Evolutionary conservation across 352 stramenopile species (phyloP), one percentile per base, ranked within the genome.

Genomic region (Globisporangium yorkense): DNA sequence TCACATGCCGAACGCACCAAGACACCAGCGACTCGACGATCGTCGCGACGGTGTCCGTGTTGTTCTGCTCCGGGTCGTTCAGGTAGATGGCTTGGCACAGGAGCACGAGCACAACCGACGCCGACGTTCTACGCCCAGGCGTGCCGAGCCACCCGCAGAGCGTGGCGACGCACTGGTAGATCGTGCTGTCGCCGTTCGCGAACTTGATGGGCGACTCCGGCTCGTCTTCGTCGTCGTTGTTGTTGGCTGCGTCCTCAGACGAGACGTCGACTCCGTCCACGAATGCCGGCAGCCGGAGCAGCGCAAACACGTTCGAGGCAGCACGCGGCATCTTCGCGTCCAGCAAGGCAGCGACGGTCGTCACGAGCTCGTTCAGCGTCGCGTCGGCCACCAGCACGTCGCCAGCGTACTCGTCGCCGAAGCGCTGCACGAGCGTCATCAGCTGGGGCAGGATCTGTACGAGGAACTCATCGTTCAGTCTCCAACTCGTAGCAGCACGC

Each of bases 231-330:
- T 62, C 41, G 1, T 57, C 61, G 21, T 67, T 51, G 1, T 54
- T 75, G 10, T 62, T 33, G 1, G 47, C 51, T 3, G 60, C 50
- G 6, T 53, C 47, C 2, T 44, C 27, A n/a, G 57, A n/a, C 40
- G 62, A 35, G 66, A 61, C 3, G 56, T 62, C 71, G 45, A 72
- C 80, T 18, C 79, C 74, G 45, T 80, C 65, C 0, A 87, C 75
- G 61, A 92, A 92, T 7, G 63, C 52, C 5, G 79, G 81, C 45
- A 89, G 46, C 13, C 73, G 67, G 40, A 92, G 57, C 41, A 89
- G 54, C 18, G 61, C 51, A 45, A 87, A 89, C 16, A 74, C 62
- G 18, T 84, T 81, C n/a, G 54, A 54, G 0, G 62, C 27, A 4
- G 72, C 59, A 33, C 64, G 63, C 41, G 75, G 67, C 15, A 75